phyloP scores from a whole-genome alignment of 352 stramenopile species.

The Hyaloperonospora arabidopsidis region DNA sequence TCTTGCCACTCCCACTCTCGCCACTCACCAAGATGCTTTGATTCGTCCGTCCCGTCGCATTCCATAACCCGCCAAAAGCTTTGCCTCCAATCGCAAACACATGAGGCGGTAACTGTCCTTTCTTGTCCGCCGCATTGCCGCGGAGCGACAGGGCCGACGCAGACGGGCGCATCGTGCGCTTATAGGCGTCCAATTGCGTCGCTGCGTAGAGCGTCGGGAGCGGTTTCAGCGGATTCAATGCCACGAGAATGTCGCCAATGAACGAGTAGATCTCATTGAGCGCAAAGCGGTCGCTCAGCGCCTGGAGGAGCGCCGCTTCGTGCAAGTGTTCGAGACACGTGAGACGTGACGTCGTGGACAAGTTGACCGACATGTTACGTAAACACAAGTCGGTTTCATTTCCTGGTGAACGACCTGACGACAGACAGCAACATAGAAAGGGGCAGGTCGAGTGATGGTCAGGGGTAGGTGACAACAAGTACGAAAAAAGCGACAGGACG shows the following conservation, averaged over 20 bases:
- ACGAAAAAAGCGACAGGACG: too few relatives aligned
- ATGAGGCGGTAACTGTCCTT: constrained; percentile 54
- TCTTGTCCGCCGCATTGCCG: neutral
- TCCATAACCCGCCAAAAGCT: constrained; percentile 73
- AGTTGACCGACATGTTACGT: constrained; percentile 57
- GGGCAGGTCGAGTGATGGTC: neutral
- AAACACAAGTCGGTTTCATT: constrained; percentile 45
- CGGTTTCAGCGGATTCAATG: constrained; percentile 77
- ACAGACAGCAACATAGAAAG: neutral
- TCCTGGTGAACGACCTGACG: constrained; percentile 23
- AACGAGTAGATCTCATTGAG: constrained; percentile 82
- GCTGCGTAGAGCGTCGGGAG: constrained; percentile 55
- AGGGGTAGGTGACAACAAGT: too few relatives aligned
- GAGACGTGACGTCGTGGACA: constrained; percentile 51
- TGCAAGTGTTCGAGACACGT: constrained; percentile 78
- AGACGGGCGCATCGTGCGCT: constrained; percentile 27
- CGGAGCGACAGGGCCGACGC: constrained; percentile 1
- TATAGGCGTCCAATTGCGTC: constrained; percentile 58
- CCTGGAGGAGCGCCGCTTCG: constrained; percentile 74
- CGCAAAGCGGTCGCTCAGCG: constrained; percentile 64
- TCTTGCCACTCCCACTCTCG: constrained; percentile 91
- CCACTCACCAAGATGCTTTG: constrained; percentile 92
- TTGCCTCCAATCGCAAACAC: constrained; percentile 87
- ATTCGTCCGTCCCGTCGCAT: constrained; percentile 47
- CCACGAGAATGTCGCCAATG: constrained; percentile 80